Percentiles rank a stretch among this genome's conserved stretches.
phyloP scores from a whole-genome alignment of 352 stramenopile species.

The Pelagophyceae sp. region DNA sequence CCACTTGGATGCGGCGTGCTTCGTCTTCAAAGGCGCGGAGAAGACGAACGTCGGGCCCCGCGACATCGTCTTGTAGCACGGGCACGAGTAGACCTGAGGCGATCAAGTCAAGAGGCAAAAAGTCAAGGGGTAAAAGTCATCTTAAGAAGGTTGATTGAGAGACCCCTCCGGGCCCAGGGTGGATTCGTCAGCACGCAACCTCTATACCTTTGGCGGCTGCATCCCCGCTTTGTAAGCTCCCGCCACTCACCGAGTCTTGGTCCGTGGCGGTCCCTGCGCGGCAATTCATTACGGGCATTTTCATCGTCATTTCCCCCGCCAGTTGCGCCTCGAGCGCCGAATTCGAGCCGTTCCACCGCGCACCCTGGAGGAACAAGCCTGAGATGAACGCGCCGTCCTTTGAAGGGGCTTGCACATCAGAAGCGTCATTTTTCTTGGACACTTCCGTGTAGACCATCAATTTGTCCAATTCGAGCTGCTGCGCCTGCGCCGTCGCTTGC shows the following conservation, averaged over 20 bases:
- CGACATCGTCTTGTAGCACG: slow-evolving; percentile 78
- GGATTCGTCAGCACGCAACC: too few relatives aligned
- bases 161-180: slow-evolving; percentile 28
- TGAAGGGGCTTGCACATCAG: slow-evolving; percentile 55
- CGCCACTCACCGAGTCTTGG: too few relatives aligned
- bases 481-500: slow-evolving; percentile 80
- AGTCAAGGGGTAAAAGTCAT: too few relatives aligned
- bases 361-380: slow-evolving; percentile 74
- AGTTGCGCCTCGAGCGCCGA: slow-evolving; percentile 63
- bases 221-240: too few relatives aligned
- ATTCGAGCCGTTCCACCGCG: slow-evolving; percentile 66
- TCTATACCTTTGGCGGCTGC: too few relatives aligned
- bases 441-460: slow-evolving; percentile 80
- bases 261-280: slow-evolving; percentile 51
- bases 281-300: slow-evolving; percentile 79
- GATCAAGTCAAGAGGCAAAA: too few relatives aligned
- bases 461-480: slow-evolving; percentile 80
- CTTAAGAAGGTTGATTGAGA: too few relatives aligned
- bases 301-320: slow-evolving; percentile 77
- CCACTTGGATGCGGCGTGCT: slow-evolving; percentile 72
- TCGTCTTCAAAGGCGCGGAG: slow-evolving; percentile 67
- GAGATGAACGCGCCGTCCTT: slow-evolving; percentile 78
- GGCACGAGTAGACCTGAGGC: slow-evolving; percentile 71
- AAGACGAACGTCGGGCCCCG: slow-evolving; percentile 76
- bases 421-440: slow-evolving; percentile 68